phyloP scores from a whole-genome alignment of 148 eudicot species.

The Fagopyrum homotropicum region DNA sequence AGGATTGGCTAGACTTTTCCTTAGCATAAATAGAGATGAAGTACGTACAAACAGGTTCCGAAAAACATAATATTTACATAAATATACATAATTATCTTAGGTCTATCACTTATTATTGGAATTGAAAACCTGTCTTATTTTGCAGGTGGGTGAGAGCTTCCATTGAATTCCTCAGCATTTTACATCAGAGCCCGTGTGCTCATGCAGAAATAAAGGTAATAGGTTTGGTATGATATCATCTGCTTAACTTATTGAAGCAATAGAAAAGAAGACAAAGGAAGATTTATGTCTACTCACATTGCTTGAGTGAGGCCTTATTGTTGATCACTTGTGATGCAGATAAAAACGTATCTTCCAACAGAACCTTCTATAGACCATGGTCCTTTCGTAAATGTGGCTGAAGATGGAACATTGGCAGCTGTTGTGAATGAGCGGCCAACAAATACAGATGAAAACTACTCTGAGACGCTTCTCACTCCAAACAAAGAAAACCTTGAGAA shows the following conservation, averaged over 20 bases:
- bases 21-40: too few species aligned
- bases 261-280: not conserved
- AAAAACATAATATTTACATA: too few species aligned
- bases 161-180: conserved; percentile 54
- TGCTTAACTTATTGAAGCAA: not conserved
- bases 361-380: conserved; percentile 62
- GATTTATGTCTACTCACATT: not conserved
- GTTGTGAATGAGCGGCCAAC: conserved; percentile 34
- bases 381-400: conserved; percentile 57
- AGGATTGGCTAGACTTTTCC: too few species aligned
- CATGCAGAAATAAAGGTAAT: conserved; percentile 59
- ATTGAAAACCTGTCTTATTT: not conserved
- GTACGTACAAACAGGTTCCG: too few species aligned
- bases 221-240: not conserved
- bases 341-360: conserved; percentile 23
- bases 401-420: conserved; percentile 71
- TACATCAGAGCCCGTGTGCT: conserved; percentile 54
- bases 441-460: conserved; percentile 23
- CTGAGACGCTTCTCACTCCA: conserved; percentile 17
- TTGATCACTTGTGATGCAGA: conserved; percentile 19
- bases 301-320: not conserved
- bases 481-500: conserved; percentile 16
- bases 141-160: conserved; percentile 92
- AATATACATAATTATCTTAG: too few species aligned
- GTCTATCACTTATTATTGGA: not conserved